phyloP scores from a whole-genome alignment of 805 yeast species.

The Torulaspora franciscae region DNA sequence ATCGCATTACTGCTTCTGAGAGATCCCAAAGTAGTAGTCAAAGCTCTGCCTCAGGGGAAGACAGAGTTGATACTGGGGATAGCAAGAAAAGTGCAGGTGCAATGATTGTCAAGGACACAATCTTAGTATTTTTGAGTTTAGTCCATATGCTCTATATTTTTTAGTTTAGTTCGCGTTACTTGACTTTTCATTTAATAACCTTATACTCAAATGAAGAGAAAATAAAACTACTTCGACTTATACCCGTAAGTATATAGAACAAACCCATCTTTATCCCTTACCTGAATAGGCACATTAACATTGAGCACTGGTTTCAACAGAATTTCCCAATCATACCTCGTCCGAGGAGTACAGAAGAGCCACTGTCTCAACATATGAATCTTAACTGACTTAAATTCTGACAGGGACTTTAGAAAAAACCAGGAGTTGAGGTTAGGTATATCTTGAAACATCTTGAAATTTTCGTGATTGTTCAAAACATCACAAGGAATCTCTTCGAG shows the following conservation, averaged over 20 bases:
- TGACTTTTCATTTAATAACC: not conserved
- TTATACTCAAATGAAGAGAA: not conserved
- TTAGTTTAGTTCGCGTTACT: slow-evolving; percentile 1
- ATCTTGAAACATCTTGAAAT: slow-evolving; percentile 28
- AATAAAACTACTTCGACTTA: not conserved
- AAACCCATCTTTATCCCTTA: slow-evolving; percentile 39
- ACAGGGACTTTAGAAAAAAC: slow-evolving; percentile 33
- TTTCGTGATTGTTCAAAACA: slow-evolving; percentile 26
- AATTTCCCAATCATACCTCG: slow-evolving; percentile 38
- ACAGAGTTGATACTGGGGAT: not conserved
- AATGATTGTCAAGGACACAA: not conserved
- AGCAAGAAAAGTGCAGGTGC: not conserved
- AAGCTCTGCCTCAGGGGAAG: not conserved
- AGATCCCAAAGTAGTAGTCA: not conserved
- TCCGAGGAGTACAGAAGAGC: slow-evolving; percentile 37
- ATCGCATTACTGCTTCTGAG: slow-evolving; percentile 1
- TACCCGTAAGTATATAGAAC: slow-evolving; percentile 39
- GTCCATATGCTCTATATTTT: not conserved
- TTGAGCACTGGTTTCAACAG: slow-evolving; percentile 36
- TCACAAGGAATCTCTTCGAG: slow-evolving; percentile 16
- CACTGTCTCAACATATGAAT: slow-evolving; percentile 38
- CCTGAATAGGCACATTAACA: slow-evolving; percentile 34
- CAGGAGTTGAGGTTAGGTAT: slow-evolving; percentile 38
- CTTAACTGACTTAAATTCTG: slow-evolving; percentile 35
- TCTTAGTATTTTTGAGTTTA: not conserved